A percentile compares a stretch with the other conserved stretches of the same genome.
Evolutionary conservation across 257 asterid species (phyloP).

Genomic region (Striga asiatica): DNA sequence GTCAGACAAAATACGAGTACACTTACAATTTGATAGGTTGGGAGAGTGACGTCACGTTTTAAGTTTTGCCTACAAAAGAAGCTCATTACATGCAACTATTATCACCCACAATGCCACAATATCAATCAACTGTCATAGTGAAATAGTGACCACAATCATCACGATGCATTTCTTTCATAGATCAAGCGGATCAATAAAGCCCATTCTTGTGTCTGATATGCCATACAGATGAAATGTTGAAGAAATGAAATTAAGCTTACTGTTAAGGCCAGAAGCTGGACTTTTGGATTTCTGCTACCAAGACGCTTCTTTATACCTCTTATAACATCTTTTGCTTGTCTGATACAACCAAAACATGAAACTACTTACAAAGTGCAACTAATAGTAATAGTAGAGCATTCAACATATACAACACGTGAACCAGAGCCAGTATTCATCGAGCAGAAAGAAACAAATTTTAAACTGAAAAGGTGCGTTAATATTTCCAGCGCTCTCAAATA

Average conservation of each 20-base stretch:
- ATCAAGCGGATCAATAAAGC: neutral
- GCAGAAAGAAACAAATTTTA: neutral
- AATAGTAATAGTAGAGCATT: neutral
- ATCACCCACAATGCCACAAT: neutral
- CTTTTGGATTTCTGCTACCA: conserved; percentile 86
- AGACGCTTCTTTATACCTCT: conserved; percentile 85
- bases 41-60: neutral
- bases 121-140: neutral
- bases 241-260: conserved; percentile 35
- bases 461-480: neutral
- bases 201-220: neutral
- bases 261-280: conserved; percentile 93
- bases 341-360: conserved; percentile 24
- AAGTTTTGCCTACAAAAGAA: neutral
- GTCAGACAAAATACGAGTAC: neutral
- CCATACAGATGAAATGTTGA: neutral
- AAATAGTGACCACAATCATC: neutral
- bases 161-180: neutral
- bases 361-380: neutral
- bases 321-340: conserved; percentile 94
- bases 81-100: neutral
- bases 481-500: neutral
- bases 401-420: neutral
- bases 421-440: neutral
- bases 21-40: neutral